phyloP scores from a whole-genome alignment of 2,329 filamentous ascomycete genomes.

The Triangularia verruculosa region DNA sequence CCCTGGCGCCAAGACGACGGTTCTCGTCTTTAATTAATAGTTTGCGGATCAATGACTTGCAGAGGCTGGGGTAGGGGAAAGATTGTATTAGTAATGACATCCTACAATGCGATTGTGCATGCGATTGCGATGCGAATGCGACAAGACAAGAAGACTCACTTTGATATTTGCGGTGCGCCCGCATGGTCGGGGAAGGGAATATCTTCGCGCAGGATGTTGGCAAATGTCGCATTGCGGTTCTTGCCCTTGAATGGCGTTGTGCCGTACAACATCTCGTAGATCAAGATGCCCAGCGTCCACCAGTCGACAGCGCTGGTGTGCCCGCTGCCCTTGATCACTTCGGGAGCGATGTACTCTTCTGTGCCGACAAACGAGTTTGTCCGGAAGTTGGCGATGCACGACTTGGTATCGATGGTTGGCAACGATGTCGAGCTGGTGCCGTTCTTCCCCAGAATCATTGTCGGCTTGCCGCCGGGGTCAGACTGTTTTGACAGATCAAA shows the following conservation, averaged over 20 bases:
- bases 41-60: conserved; percentile 95
- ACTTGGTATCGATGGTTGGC: conserved; percentile 97
- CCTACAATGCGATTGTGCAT: background rate
- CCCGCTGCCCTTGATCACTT: conserved; percentile 97
- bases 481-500: conserved; percentile 99
- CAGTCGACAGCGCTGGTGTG: conserved; percentile 98
- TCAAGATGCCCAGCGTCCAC: conserved; percentile 97
- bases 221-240: conserved; percentile 96
- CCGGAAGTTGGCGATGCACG: conserved; percentile 95
- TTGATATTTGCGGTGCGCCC: conserved; percentile 80
- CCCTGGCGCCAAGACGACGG: conserved; percentile 84
- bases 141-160: conserved; percentile 58
- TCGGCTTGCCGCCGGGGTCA: conserved; percentile 89
- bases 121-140: background rate
- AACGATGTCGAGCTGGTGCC: conserved; percentile 82
- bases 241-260: conserved; percentile 99
- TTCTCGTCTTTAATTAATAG: conserved; percentile 97
- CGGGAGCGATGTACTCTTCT: conserved; percentile 97
- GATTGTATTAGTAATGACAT: conserved; percentile 1
- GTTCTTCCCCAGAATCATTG: conserved; percentile 92
- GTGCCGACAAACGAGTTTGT: conserved; percentile 99
- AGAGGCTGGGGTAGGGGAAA: conserved; percentile 59
- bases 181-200: conserved; percentile 92
- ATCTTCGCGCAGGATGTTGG: conserved; percentile 93
- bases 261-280: conserved; percentile 98